Evolutionary conservation across 2,329 filamentous ascomycete genomes (phyloP), one percentile per base, ranked within the genome.

Genomic region (Hymenoscyphus scutula): DNA sequence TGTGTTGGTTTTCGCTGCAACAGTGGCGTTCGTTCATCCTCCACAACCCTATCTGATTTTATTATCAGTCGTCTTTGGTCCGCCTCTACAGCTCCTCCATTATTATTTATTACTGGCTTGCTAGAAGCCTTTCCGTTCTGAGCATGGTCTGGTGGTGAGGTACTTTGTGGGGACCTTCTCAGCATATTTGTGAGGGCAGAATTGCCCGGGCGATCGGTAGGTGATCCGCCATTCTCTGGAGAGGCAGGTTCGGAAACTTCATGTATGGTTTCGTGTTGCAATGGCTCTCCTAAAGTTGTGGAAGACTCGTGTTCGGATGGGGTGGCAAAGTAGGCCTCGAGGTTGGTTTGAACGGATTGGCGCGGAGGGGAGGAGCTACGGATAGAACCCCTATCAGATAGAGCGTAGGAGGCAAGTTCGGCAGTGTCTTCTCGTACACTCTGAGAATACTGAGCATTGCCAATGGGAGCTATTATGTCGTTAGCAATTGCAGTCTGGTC

Each of bases 391-490:
- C 82, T 82, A 69, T 90, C 86, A 45, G 88, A 88, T 30, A 97
- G 82, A 57, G 91, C 88, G 74, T 93, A 92, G 19, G 86, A 91
- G 53, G 92, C 92, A 62, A 97, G 81, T 76, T 96, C 91, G 58
- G 92, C 91, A 2, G 92, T 96, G 73, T 95, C 89, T 76, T 95
- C 89, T 67, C 92, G 89, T 48, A 97, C 89, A 67, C 87, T 90
- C 63, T 88, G 86, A 37, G 91, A 89, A 75, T 91, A 90, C 69
- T 91, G 85, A 19, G 86, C 83, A 69, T 85, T 89, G 73, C 94
- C 90, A 76, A 84, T 73, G 19, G 82, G 81, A 45, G 78, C 81
- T 84, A 67, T 51, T 58, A 4, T 23, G 53, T n/a, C 32, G 55
- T 69, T 60, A 69, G 60, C 59, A 54, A 37, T 27, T 58, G 30